Conservation (phyloP, 257 asterid genomes). For the Osmanthus fragrans region DNA sequence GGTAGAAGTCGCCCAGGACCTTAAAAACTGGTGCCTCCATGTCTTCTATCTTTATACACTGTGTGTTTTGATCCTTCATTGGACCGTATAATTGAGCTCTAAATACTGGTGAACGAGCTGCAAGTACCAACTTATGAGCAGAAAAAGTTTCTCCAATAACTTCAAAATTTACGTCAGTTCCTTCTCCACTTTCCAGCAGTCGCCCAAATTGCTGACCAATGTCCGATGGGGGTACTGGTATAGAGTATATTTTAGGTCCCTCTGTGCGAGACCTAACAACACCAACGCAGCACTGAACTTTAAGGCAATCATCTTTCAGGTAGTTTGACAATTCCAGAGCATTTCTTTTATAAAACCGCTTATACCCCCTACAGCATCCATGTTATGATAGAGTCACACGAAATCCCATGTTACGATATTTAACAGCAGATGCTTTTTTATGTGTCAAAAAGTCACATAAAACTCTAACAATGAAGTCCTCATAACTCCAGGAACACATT, state of each 20-base stretch:
- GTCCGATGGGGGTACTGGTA: constrained; percentile 75
- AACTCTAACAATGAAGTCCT: not conserved
- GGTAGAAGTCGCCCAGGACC: constrained; percentile 40
- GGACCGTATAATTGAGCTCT: constrained; percentile 95
- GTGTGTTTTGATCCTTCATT: constrained; percentile 81
- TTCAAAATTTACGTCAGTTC: constrained; percentile 66
- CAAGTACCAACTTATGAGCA: constrained; percentile 92
- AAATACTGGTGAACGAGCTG: constrained; percentile 95
- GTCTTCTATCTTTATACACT: constrained; percentile 68
- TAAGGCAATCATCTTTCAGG: constrained; percentile 86
- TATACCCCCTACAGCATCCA: constrained; percentile 80
- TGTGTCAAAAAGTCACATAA: not conserved
- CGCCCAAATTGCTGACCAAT: constrained; percentile 86
- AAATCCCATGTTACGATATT: not conserved
- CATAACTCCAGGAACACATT: not conserved
- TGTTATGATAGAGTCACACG: not conserved
- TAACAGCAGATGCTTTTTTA: not conserved
- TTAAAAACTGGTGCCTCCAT: constrained; percentile 87
- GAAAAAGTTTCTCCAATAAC: constrained; percentile 71
- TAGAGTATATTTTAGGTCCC: constrained; percentile 78
- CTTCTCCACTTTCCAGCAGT: constrained; percentile 76
- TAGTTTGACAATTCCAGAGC: constrained; percentile 79
- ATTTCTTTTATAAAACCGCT: constrained; percentile 72
- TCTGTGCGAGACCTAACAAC: constrained; percentile 84
- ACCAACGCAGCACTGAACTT: constrained; percentile 88